A percentile compares a stretch with the other conserved stretches of the same genome.
Evolutionary conservation across 2,329 filamentous ascomycete genomes (phyloP).

Genomic region (Helminthosporium solani): DNA sequence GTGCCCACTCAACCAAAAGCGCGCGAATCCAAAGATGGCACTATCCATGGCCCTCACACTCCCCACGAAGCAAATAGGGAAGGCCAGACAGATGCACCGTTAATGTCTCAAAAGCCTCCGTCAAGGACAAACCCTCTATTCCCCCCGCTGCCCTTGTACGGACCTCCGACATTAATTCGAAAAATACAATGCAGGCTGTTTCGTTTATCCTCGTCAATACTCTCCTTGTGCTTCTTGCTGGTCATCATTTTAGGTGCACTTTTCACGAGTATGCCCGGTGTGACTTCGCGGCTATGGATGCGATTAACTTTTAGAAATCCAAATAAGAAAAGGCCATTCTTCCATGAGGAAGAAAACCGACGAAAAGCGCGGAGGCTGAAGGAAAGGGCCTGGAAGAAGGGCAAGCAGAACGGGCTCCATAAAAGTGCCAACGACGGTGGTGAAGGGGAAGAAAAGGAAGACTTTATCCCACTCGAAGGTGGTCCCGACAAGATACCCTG

Average conservation of each 20-base stretch:
- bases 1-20: conserved; percentile 21
- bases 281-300: conserved; percentile 53
- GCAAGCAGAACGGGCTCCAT: conserved; percentile 37
- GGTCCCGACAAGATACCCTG: conserved; percentile 76
- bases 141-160: conserved; percentile 79
- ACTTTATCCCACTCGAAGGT: conserved; percentile 75
- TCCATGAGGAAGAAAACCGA: conserved; percentile 68
- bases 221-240: conserved; percentile 75
- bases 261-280: conserved; percentile 63
- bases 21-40: conserved; percentile 47
- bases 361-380: conserved; percentile 58
- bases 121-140: conserved; percentile 78
- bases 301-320: conserved; percentile 62
- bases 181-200: conserved; percentile 67
- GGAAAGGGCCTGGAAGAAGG: conserved; percentile 62
- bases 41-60: conserved; percentile 41
- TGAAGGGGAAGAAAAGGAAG: conserved; percentile 44
- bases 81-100: conserved; percentile 48
- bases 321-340: conserved; percentile 64
- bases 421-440: conserved; percentile 45
- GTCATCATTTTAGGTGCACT: conserved; percentile 74
- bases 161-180: conserved; percentile 67
- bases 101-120: conserved; percentile 55
- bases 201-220: conserved; percentile 66
- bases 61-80: conserved; percentile 35